phyloP scores from a whole-genome alignment of 306 rosid genomes.

The Quercus bicolor region DNA sequence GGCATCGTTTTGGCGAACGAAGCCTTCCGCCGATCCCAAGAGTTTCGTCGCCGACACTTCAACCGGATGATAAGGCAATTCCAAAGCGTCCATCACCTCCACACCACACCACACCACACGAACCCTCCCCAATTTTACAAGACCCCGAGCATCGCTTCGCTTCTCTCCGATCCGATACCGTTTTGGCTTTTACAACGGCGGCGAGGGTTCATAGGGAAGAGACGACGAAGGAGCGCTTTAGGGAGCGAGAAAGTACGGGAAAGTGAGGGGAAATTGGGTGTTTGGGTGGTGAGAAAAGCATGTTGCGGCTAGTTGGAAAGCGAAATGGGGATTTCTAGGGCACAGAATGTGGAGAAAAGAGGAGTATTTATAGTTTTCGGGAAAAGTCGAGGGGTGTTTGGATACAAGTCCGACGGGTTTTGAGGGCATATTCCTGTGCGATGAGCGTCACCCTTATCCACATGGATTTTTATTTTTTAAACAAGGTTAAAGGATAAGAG shows the following conservation, averaged over 20 bases:
- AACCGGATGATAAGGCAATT: slow-evolving; percentile 46
- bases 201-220: neutral
- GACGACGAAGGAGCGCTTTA: too few species aligned
- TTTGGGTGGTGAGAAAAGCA: slow-evolving; percentile 33
- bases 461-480: neutral
- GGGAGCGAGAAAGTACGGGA: neutral
- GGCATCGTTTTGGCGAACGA: slow-evolving; percentile 32
- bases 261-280: slow-evolving; percentile 24
- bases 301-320: slow-evolving; percentile 62
- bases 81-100: slow-evolving; percentile 56
- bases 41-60: slow-evolving; percentile 49
- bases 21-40: slow-evolving; percentile 64
- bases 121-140: neutral
- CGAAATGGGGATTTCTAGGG: slow-evolving; percentile 65
- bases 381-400: slow-evolving; percentile 53
- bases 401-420: slow-evolving; percentile 33
- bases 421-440: slow-evolving; percentile 74
- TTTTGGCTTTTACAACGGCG: neutral
- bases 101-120: slow-evolving; percentile 21
- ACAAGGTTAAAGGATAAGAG: too few species aligned
- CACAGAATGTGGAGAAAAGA: slow-evolving; percentile 48
- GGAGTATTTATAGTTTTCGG: slow-evolving; percentile 98
- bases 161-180: slow-evolving; percentile 20
- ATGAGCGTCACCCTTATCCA: slow-evolving; percentile 23
- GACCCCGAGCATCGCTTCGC: slow-evolving; percentile 1